A percentile compares a stretch with the other conserved stretches of the same genome.
Conservation (phyloP, 257 asterid genomes). For the Solanum medicagineum region DNA sequence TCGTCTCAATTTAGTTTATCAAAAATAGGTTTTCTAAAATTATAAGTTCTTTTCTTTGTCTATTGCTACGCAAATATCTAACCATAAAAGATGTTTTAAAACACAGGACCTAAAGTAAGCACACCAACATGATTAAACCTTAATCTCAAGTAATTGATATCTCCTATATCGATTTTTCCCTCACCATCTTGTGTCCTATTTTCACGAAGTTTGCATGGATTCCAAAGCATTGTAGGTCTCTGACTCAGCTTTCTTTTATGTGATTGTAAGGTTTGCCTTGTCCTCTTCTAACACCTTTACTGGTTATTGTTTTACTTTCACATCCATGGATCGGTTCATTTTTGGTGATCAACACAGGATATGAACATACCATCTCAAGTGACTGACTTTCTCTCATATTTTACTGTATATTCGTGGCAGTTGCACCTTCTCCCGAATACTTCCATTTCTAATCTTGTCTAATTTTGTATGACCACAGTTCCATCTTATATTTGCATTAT, state of each 20-base stretch:
- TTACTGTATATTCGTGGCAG: background rate
- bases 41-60: background rate
- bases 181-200: background rate
- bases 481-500: background rate
- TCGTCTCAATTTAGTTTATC: background rate
- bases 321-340: background rate
- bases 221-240: background rate
- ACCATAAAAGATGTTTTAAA: background rate
- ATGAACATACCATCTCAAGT: background rate
- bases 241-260: background rate
- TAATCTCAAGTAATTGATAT: background rate
- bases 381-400: background rate
- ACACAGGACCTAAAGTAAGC: background rate
- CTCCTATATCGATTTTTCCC: background rate
- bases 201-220: background rate
- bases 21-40: background rate
- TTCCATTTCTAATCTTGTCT: background rate
- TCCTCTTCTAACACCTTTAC: too few species aligned
- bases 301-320: background rate
- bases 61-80: background rate
- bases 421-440: background rate
- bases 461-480: background rate
- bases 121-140: background rate
- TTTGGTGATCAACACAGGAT: background rate
- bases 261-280: background rate